These are phyloP conservation scores for Scheffersomyces parashehatae DNA, from an alignment of 1,139 yeast species.

Conservation along the genomic window DNA sequence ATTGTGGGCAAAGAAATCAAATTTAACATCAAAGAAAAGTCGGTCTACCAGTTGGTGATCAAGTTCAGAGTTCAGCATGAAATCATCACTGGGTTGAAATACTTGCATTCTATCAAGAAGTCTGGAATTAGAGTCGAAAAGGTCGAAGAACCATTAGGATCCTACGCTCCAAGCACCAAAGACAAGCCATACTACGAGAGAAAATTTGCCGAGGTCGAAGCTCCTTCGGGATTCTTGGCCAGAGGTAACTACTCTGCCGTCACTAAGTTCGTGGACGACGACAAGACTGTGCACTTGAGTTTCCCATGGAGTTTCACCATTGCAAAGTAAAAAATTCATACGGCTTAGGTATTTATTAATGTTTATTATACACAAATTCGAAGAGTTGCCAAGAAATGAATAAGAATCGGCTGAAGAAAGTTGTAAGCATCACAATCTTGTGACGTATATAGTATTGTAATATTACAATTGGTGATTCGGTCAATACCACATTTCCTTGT, in stretches of 20 bases:
- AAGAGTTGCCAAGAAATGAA: too few species aligned
- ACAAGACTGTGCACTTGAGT: conserved; percentile 68
- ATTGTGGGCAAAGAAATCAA: conserved; percentile 53
- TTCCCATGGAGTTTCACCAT: conserved; percentile 89
- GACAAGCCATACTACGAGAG: conserved; percentile 82
- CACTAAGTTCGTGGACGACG: conserved; percentile 87
- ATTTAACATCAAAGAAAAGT: conserved; percentile 75
- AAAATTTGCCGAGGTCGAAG: conserved; percentile 80
- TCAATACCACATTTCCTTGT: too few species aligned
- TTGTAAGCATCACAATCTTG: too few species aligned
- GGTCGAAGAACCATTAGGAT: conserved; percentile 84
- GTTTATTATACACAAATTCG: too few species aligned
- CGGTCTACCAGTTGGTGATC: conserved; percentile 70
- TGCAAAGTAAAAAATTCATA: conserved; percentile 41
- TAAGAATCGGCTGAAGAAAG: too few species aligned
- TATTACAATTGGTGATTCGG: too few species aligned
- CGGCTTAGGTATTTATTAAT: background rate
- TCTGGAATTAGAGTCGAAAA: conserved; percentile 87
- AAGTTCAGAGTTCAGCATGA: conserved; percentile 88
- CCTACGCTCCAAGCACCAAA: conserved; percentile 86
- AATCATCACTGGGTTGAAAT: conserved; percentile 86
- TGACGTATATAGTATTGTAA: too few species aligned
- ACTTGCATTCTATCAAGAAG: conserved; percentile 81
- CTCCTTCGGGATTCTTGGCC: conserved; percentile 87
- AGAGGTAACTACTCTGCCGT: conserved; percentile 83